Base-by-base conservation (phyloP, 805 yeast genomes). In the Metschnikowia lochheadii region DNA sequence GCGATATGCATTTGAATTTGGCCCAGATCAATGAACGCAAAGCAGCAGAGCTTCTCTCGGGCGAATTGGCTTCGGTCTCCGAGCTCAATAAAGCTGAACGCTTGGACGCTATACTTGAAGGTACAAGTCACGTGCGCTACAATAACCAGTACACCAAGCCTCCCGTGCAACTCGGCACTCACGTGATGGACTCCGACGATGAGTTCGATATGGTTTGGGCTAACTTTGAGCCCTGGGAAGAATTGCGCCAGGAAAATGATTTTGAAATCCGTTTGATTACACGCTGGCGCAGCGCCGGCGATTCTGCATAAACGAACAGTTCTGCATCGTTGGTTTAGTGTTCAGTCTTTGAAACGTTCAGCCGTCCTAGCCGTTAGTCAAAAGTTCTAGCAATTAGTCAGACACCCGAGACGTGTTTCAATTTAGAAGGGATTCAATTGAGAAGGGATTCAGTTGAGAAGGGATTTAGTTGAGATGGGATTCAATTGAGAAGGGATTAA, bases 171-270 rank as follows among this genome's bases (percentile, higher is more conserved):
- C 56, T 74, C 38, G 77, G 77, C 14, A 63, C 60, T 45, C 68
- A 70, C 51, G 54, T 54, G 32, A 55, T 74, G 45, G 74, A 72
- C 8, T 51, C 65, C 7, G 77, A 73, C 44, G 75, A 69, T n/a
- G 74, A 72, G 23, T 69, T 74, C 41, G 75, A 73, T n/a, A 57
- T 61, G 61, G 72, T 69, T 26, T 74, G 78, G 78, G 54, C 63
- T 15, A 67, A 68, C 50, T 72, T 73, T 48, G 78, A 74, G 47
- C 78, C 78, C 1, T 74, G 78, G 78, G 73, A 69, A 21, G 78
- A 73, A 55, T 58, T 74, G 54, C 66, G 64, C 50, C 47, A 61
- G 33, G 78, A 74, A 46, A 69, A 73, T 2, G 68, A 66, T 37
- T 69, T 61, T 49, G 76, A 72, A 40, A 68, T 74, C 20, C 59